Evolutionary conservation across 805 yeast genomes (phyloP).

Genomic region (Zygosaccharomyces kombuchaensis): DNA sequence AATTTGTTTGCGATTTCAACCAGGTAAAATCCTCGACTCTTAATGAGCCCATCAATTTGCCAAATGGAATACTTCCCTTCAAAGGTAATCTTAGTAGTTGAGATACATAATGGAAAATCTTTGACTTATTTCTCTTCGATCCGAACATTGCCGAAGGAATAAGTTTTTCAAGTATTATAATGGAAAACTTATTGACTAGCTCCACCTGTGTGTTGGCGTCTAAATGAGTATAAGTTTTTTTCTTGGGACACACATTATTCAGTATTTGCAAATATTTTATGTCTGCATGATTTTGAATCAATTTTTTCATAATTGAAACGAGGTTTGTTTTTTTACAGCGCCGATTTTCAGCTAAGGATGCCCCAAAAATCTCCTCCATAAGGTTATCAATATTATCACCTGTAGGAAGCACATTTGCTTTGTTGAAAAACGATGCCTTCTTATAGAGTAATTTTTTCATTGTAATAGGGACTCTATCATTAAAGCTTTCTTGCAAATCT

Average conservation of each 20-base stretch:
- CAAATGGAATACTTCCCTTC: conserved; percentile 36
- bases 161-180: conserved; percentile 42
- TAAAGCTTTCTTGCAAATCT: background rate
- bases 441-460: conserved; percentile 8
- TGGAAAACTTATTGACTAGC: conserved; percentile 41
- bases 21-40: conserved; percentile 46
- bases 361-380: conserved; percentile 3
- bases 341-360: background rate
- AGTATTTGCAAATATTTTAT: conserved; percentile 15
- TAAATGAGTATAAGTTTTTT: conserved; percentile 25
- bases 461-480: conserved; percentile 2
- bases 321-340: background rate
- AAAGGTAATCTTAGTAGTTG: conserved; percentile 37
- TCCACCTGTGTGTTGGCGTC: conserved; percentile 33
- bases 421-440: conserved; percentile 1
- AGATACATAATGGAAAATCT: conserved; percentile 38
- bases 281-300: conserved; percentile 8
- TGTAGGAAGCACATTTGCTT: conserved; percentile 5
- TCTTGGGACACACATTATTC: conserved; percentile 13
- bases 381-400: background rate
- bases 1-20: conserved; percentile 40
- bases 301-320: conserved; percentile 4
- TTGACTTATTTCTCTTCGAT: conserved; percentile 42
- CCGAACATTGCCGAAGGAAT: conserved; percentile 56
- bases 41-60: conserved; percentile 32